These are phyloP conservation scores for Leishmania gerbilli DNA, from an alignment of 208 protist genomes.

Conservation along the genomic window DNA sequence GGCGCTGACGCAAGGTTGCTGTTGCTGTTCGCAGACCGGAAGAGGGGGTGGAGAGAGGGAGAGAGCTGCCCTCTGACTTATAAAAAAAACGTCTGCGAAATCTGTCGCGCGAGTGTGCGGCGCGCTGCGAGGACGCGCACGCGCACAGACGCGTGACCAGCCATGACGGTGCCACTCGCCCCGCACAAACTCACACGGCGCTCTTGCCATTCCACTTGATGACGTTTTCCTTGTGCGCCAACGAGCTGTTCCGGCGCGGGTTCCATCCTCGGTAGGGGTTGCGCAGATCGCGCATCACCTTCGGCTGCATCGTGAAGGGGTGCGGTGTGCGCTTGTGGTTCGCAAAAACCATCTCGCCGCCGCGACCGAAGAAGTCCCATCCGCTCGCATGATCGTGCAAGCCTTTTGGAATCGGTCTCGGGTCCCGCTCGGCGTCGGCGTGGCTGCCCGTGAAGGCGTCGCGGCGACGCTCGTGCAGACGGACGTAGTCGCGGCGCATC, in stretches of 20 bases:
- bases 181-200: conserved; percentile 44
- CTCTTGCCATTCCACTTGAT: conserved; percentile 88
- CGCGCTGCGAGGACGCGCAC: not conserved
- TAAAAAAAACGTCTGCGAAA: not conserved
- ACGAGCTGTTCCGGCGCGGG: conserved; percentile 72
- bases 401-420: conserved; percentile 75
- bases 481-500: conserved; percentile 43
- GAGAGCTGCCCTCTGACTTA: not conserved
- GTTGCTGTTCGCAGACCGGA: not conserved
- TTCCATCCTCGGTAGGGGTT: conserved; percentile 86
- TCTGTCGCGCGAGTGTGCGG: not conserved
- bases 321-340: conserved; percentile 69
- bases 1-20: not conserved
- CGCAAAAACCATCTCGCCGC: conserved; percentile 84
- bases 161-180: not conserved
- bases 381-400: conserved; percentile 84
- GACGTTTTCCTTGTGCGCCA: conserved; percentile 83
- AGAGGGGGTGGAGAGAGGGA: not conserved
- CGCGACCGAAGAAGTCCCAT: conserved; percentile 84
- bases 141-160: not conserved
- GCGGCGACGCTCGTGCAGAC: conserved; percentile 24
- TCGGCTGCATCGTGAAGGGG: conserved; percentile 77
- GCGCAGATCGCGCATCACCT: conserved; percentile 77
- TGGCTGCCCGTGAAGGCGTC: conserved; percentile 31
- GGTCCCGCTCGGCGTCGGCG: conserved; percentile 64